These are phyloP conservation scores for Rasamsonia emersonii DNA, from an alignment of 2,329 filamentous ascomycete genomes.

Conservation along the genomic window DNA sequence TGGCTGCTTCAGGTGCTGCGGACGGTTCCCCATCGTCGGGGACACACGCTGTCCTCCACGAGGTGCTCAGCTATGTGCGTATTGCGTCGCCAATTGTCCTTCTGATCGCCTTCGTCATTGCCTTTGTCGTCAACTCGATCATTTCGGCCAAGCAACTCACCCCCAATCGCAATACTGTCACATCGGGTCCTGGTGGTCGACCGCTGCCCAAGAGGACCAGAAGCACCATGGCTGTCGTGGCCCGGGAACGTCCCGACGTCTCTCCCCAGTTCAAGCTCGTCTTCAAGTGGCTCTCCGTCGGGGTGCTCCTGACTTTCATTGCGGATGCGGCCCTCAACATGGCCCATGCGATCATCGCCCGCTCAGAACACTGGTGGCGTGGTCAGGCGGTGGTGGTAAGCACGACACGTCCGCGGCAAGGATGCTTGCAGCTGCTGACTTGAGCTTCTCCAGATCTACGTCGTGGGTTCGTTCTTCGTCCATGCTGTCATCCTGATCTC, in stretches of 20 bases:
- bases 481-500: slow-evolving; percentile 81
- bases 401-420: slow-evolving; percentile 9
- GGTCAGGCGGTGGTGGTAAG: slow-evolving; percentile 68
- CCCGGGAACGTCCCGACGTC: slow-evolving; percentile 47
- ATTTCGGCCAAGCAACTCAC: slow-evolving; percentile 42
- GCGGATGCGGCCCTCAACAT: slow-evolving; percentile 67
- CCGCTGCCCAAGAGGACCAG: slow-evolving; percentile 62
- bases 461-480: slow-evolving; percentile 76
- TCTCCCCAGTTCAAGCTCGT: slow-evolving; percentile 59
- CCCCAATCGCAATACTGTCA: slow-evolving; percentile 38
- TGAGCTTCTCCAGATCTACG: slow-evolving; percentile 63
- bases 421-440: too few relatives aligned
- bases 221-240: slow-evolving; percentile 39
- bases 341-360: slow-evolving; percentile 59
- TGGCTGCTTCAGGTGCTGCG: slow-evolving; percentile 4
- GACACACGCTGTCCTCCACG: slow-evolving; percentile 23
- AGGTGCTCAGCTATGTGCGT: slow-evolving; percentile 41
- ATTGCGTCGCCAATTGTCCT: slow-evolving; percentile 56
- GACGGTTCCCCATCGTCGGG: slow-evolving; percentile 8
- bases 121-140: slow-evolving; percentile 55
- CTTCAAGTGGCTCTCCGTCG: slow-evolving; percentile 66
- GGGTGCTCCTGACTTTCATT: slow-evolving; percentile 65
- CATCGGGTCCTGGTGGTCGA: slow-evolving; percentile 78
- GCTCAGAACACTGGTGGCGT: slow-evolving; percentile 69
- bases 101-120: slow-evolving; percentile 54